phyloP scores from a whole-genome alignment of 2,329 filamentous ascomycete species.

The Aspergillus pseudoterreus region DNA sequence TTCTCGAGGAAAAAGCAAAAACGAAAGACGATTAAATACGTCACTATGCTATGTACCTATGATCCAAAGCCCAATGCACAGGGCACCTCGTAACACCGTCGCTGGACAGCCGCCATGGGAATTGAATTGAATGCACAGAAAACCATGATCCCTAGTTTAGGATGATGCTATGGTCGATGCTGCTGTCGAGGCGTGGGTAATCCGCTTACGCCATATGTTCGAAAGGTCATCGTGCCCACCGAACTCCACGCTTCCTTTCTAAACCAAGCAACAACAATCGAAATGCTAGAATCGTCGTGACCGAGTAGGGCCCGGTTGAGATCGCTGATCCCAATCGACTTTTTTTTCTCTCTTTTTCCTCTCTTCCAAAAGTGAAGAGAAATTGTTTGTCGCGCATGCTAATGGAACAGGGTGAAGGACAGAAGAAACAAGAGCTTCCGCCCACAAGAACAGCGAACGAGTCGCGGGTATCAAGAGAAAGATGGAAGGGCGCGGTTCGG shows the following conservation, averaged over 20 bases:
- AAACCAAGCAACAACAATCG: constrained; percentile 18
- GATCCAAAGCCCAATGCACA: too few relatives aligned
- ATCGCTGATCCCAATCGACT: constrained; percentile 4
- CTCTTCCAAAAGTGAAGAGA: constrained; percentile 3
- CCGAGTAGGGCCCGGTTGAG: constrained; percentile 5
- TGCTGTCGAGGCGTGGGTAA: constrained; percentile 12
- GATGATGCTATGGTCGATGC: constrained; percentile 4
- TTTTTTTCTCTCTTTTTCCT: too few relatives aligned
- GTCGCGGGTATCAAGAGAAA: constrained; percentile 9
- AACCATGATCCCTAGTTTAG: too few relatives aligned
- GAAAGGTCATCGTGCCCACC: constrained; percentile 2
- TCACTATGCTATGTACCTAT: too few relatives aligned
- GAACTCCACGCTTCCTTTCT: constrained; percentile 16
- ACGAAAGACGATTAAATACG: too few relatives aligned
- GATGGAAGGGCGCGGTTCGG: constrained; percentile 1
- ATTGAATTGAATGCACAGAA: too few relatives aligned
- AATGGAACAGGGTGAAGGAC: constrained; percentile 9
- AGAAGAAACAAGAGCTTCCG: background rate
- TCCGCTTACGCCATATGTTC: constrained; percentile 14
- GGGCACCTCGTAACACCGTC: too few relatives aligned
- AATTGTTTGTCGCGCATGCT: constrained; percentile 9
- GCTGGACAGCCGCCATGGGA: too few relatives aligned
- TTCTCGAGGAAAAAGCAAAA: too few relatives aligned
- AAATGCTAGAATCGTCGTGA: constrained; percentile 9
- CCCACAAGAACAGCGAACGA: constrained; percentile 4